Percentiles rank a stretch among this genome's conserved stretches.
These are phyloP conservation scores for Acacia crassicarpa DNA, from an alignment of 306 rosid genomes.

Conservation along the genomic window DNA sequence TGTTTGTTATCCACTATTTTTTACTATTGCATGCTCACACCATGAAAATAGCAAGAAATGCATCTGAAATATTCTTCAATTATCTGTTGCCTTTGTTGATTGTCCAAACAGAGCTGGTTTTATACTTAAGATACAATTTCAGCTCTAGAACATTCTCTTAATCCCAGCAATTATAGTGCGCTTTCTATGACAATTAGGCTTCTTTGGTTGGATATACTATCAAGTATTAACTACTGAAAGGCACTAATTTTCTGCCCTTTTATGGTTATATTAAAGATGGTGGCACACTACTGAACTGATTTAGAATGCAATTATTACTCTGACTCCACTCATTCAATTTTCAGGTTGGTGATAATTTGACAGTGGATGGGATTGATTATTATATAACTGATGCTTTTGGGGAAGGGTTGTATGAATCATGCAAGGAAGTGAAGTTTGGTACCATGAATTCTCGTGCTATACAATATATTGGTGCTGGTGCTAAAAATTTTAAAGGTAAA, in stretches of 20 bases:
- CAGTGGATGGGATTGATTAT: conserved; percentile 86
- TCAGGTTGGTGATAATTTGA: conserved; percentile 75
- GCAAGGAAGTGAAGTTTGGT: conserved; percentile 97
- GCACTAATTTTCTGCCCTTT: conserved; percentile 4
- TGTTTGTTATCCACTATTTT: neutral
- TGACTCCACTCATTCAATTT: conserved; percentile 29
- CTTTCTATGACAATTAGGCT: conserved; percentile 17
- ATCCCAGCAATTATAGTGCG: neutral
- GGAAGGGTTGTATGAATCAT: conserved; percentile 86
- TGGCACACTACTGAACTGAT: neutral
- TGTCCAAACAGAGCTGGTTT: conserved; percentile 7
- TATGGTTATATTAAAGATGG: conserved; percentile 2
- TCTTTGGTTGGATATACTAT: conserved; percentile 13
- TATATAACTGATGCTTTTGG: conserved; percentile 79
- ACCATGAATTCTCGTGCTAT: conserved; percentile 82
- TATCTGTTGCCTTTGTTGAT: neutral
- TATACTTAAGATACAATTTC: neutral
- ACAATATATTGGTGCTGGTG: conserved; percentile 85
- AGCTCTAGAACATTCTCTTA: neutral
- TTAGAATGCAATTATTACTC: conserved; percentile 21
- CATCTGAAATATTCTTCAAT: conserved; percentile 20
- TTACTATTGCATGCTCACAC: neutral
- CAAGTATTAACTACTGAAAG: neutral
- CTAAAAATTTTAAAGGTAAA: conserved; percentile 80
- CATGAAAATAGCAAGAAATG: conserved; percentile 19